phyloP scores from a whole-genome alignment of 768 basidiomycete genomes.

The Psilocybe subaeruginosa region DNA sequence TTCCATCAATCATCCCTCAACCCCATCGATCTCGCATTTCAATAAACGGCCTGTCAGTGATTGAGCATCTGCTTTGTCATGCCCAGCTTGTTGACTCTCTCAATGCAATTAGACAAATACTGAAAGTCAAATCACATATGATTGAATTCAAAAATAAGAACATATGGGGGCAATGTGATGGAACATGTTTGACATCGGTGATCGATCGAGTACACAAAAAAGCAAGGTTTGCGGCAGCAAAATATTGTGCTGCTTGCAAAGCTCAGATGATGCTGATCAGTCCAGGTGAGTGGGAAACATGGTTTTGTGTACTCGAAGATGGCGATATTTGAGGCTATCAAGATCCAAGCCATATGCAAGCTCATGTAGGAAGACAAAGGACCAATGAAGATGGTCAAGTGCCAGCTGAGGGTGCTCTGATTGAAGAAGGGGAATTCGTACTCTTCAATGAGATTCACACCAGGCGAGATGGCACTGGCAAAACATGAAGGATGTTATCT shows the following conservation, averaged over 20 bases:
- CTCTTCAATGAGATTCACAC: not conserved
- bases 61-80: slow-evolving; percentile 1
- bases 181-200: slow-evolving; percentile 8
- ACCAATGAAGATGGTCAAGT: too few species aligned
- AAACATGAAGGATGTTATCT: not conserved
- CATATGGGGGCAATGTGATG: slow-evolving; percentile 13
- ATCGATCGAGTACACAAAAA: slow-evolving; percentile 10
- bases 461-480: not conserved
- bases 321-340: slow-evolving; percentile 16
- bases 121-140: slow-evolving; percentile 14
- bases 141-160: slow-evolving; percentile 20
- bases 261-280: slow-evolving; percentile 9
- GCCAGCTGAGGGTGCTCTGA: too few species aligned
- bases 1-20: slow-evolving; percentile 10
- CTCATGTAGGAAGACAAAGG: not conserved
- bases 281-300: slow-evolving; percentile 11
- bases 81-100: slow-evolving; percentile 13
- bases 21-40: not conserved
- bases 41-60: not conserved
- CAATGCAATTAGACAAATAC: slow-evolving; percentile 1
- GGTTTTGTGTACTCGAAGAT: not conserved
- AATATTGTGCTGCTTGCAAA: slow-evolving; percentile 6
- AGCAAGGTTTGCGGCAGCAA: slow-evolving; percentile 3
- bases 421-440: not conserved
- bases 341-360: not conserved